Evolutionary conservation across 495 filamentous ascomycete species (phyloP), one percentile per base, ranked within the genome.

Genomic region (Xylaria nigripes): DNA sequence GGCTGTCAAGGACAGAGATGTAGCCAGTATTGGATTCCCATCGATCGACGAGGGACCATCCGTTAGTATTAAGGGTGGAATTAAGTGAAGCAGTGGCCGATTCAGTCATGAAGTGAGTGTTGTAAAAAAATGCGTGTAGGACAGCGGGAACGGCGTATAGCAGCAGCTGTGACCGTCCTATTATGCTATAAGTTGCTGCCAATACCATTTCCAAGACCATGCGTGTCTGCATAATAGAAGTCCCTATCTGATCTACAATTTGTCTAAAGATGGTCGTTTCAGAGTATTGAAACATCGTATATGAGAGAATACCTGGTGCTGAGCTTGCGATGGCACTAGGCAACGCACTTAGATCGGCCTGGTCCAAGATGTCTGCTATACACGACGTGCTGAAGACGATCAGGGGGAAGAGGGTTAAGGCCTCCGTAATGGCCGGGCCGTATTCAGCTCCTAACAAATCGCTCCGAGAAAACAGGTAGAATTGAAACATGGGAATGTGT

Each of bases 1-100:
- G 52, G 59, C 81, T 87, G 41, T 96, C 86, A 32, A 96, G 63
- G 6, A 98, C 86, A 0, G 93, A 96, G 40, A 98, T 72, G 64
- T 98, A 98, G 1, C 93, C 93, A 8, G 93, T 96, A 13, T 82
- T 66, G 0, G 88, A 94, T 63, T 96, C 91, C 61, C 80, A 72
- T 15, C 93, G 84, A 29, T 85, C 90, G 38, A 96, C 62, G 6
- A 97, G 68, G 2, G 78, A 73, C 72, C 76, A 89, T 32, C 77
- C 76, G 1, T 70, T 68, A 15, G 60, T 61, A 19, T 62, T 53
- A 16, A 97, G 70, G 1, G 78, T 84, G 3, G 68, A 63, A 56
- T 96, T 92, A 18, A 93, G 66, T 1, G 74, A 72, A 6, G 63
- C 63, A 0, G 79, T 75, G 16, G 80, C 78, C 45, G 61, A 64